A percentile compares a stretch with the other conserved stretches of the same genome.
These are phyloP conservation scores for Phycomyces blakesleeanus DNA, from an alignment of 192 early-diverging fungal genomes.

Conservation along the genomic window DNA sequence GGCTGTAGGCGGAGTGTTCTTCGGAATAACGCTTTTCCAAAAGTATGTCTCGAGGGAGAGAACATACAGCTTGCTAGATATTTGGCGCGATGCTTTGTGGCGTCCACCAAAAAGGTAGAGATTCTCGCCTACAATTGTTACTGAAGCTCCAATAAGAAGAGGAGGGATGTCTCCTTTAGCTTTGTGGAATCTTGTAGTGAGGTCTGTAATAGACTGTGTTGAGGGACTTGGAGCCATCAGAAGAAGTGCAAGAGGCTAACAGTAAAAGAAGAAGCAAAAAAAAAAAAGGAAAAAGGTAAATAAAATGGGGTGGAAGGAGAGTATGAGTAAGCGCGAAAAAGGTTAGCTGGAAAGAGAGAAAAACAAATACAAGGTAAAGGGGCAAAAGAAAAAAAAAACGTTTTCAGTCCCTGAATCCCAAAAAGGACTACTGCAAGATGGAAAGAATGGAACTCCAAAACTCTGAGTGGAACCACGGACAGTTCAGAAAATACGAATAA, in stretches of 20 bases:
- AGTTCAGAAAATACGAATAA: too few species aligned
- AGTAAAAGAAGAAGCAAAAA: not conserved
- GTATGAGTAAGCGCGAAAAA: too few species aligned
- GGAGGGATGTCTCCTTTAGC: constrained; percentile 70
- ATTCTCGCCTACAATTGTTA: constrained; percentile 56
- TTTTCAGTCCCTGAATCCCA: too few species aligned
- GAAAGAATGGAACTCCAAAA: too few species aligned
- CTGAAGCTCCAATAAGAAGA: constrained; percentile 70
- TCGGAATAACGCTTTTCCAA: constrained; percentile 44
- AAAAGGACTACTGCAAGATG: too few species aligned
- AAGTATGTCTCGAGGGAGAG: constrained; percentile 56
- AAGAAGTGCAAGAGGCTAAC: too few species aligned
- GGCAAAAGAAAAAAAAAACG: too few species aligned
- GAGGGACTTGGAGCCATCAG: constrained; percentile 4
- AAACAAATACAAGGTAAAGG: not conserved
- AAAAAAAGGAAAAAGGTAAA: not conserved
- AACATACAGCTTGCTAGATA: constrained; percentile 67
- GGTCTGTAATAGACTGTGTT: constrained; percentile 23
- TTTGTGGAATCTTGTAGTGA: constrained; percentile 33
- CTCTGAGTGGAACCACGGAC: too few species aligned
- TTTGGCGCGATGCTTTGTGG: constrained; percentile 57
- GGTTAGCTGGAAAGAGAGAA: not conserved
- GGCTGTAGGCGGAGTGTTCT: constrained; percentile 42
- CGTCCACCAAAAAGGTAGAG: constrained; percentile 76
- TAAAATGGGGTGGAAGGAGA: not conserved